Conservation (phyloP, 139 green algal species). For the Chlorella sp. region DNA sequence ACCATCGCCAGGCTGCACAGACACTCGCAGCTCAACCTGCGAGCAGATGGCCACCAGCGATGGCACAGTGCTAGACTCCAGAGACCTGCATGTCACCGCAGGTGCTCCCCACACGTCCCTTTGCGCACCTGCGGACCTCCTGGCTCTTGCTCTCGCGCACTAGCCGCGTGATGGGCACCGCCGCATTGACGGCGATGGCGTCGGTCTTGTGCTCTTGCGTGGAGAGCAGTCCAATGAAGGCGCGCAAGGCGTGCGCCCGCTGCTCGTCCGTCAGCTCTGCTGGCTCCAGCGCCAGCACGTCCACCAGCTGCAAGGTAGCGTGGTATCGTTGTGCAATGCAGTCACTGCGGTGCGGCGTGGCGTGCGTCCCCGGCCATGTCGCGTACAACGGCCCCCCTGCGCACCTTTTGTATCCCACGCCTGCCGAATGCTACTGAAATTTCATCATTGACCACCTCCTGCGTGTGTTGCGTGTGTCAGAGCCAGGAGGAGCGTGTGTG, state of each 20-base stretch:
- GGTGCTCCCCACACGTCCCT: too few relatives aligned
- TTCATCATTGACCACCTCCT: conserved; percentile 27
- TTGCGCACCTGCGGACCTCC: conserved; percentile 32
- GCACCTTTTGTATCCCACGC: conserved; percentile 24
- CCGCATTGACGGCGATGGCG: conserved; percentile 20
- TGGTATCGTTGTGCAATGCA: background rate
- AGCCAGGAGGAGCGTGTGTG: too few relatives aligned
- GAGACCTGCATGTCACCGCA: too few relatives aligned
- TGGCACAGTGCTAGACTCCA: too few relatives aligned
- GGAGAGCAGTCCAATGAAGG: conserved; percentile 24
- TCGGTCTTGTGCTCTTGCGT: conserved; percentile 40
- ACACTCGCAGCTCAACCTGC: conserved; percentile 20
- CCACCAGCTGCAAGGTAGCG: conserved; percentile 8
- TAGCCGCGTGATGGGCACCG: conserved; percentile 18
- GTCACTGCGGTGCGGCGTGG: too few relatives aligned
- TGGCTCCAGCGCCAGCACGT: background rate
- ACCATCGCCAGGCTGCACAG: conserved; percentile 35
- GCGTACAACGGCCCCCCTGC: too few relatives aligned
- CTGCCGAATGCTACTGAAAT: conserved; percentile 30
- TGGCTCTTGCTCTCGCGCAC: conserved; percentile 4
- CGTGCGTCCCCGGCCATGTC: too few relatives aligned
- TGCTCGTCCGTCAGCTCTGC: conserved; percentile 14
- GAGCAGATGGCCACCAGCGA: too few relatives aligned
- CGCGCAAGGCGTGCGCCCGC: conserved; percentile 24
- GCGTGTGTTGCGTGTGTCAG: too few relatives aligned